Base-by-base conservation (phyloP, 2,329 filamentous ascomycete species). In the Venturia effusa region DNA sequence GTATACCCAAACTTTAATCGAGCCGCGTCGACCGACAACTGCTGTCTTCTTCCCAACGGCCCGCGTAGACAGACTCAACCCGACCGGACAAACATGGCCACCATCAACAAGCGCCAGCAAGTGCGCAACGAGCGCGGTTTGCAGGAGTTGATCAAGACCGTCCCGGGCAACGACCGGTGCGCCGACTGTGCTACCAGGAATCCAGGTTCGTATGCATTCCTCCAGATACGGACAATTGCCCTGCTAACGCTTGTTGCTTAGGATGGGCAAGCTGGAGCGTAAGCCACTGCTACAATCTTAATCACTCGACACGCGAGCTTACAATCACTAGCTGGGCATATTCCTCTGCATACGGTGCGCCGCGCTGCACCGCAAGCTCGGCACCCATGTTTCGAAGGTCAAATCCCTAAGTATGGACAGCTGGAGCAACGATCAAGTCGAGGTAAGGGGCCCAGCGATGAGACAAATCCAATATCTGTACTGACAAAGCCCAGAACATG, bases 341-440 rank as follows among this genome's bases (percentile, higher is more conserved):
- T 99, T 99, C 74, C 81, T 99, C 61, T 99, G 94, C 78, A 95
- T 99, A 89, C 90, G 94, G 74, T 99, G 94, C 81, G 94, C 92
- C 63, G 85, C 92, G 63, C 84, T 97, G 72, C 94, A 99, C 79
- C 90, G 94, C 72, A 97, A 97, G 78, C 81, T 99, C 71, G 94
- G 94, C 66, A 97, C 94, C 48, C 94, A 99, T 76, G 91, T 99
- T 67, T 97, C 92, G 68, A 99, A 99, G 76, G 92, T 99, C 80
- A 99, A 99, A 77, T 97, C 92, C 43, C 77, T 99, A 78, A 97
- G 89, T 75, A 97, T 99, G 92, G 94, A 99, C 77, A 94, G 88
- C 69, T 99, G 94, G 94, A 87, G 89, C 60, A 88, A 88, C 71
- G 94, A 97, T 66, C 94, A 99, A 78, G 92, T 99, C 67, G 94